These are phyloP conservation scores for Trichophyton simii DNA, from an alignment of 2,329 filamentous ascomycete genomes.

Conservation along the genomic window DNA sequence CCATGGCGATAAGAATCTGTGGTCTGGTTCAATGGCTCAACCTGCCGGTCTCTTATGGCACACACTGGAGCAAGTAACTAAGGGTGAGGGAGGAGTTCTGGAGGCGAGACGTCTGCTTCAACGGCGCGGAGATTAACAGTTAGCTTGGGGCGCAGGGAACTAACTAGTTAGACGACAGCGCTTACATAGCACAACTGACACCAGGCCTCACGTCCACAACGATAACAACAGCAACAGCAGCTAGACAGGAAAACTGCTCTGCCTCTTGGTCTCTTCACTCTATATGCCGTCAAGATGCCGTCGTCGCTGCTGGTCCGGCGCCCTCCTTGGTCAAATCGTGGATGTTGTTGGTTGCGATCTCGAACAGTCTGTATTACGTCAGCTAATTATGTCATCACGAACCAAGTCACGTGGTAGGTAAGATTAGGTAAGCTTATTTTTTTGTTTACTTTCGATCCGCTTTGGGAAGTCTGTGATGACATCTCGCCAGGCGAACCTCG, in stretches of 20 bases:
- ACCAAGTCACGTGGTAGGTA: background rate
- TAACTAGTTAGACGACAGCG: no score
- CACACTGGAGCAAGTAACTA: background rate
- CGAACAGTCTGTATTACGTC: background rate
- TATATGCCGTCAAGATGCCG: background rate
- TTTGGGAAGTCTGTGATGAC: background rate
- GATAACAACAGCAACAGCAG: background rate
- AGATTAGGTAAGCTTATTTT: no score
- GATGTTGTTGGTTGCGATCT: background rate
- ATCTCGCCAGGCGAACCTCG: background rate
- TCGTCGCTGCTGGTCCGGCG: background rate
- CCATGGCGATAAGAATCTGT: constrained; percentile 37
- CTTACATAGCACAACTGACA: background rate
- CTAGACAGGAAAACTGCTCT: background rate
- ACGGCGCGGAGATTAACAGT: background rate
- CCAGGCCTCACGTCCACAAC: background rate
- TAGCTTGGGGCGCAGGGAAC: background rate
- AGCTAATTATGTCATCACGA: background rate
- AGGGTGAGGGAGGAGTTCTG: background rate
- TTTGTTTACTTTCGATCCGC: background rate
- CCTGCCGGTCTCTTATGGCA: background rate
- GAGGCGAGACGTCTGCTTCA: background rate
- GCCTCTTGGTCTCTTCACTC: background rate
- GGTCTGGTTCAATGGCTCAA: background rate
- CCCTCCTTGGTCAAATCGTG: no score